A percentile compares a stretch with the other conserved stretches of the same genome.
Evolutionary conservation across 1,139 yeast genomes (phyloP).

Genomic region (Protomyces inundatus): DNA sequence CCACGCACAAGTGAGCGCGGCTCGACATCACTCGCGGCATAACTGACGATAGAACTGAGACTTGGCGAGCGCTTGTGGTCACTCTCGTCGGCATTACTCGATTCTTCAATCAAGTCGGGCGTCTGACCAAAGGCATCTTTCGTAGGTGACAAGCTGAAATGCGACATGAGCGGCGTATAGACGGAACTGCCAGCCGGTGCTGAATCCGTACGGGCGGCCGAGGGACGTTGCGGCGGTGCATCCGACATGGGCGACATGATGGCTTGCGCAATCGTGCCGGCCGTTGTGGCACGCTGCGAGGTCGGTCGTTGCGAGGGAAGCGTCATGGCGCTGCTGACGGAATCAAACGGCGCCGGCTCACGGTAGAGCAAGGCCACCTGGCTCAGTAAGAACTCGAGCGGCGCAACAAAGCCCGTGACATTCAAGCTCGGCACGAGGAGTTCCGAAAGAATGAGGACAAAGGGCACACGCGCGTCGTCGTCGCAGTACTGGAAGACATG

Average conservation of each 20-base stretch:
- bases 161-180: not conserved
- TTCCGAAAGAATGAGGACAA: not conserved
- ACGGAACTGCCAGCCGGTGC: not conserved
- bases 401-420: conserved; percentile 6
- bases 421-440: not conserved
- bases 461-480: not conserved
- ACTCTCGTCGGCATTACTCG: conserved; percentile 16
- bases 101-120: conserved; percentile 13
- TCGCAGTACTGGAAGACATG: not conserved
- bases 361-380: conserved; percentile 5
- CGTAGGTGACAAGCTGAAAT: conserved; percentile 7
- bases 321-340: not conserved
- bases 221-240: not conserved
- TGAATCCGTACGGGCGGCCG: not conserved
- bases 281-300: not conserved
- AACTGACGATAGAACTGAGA: not conserved
- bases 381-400: conserved; percentile 3
- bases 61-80: not conserved
- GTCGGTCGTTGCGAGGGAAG: not conserved
- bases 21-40: not conserved
- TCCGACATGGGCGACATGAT: not conserved
- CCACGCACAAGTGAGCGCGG: not conserved
- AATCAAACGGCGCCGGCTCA: not conserved
- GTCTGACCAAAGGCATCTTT: conserved; percentile 1
- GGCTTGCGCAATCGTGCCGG: not conserved